These are phyloP conservation scores for Sclerotinia nivalis DNA, from an alignment of 2,329 filamentous ascomycete genomes.

Conservation along the genomic window DNA sequence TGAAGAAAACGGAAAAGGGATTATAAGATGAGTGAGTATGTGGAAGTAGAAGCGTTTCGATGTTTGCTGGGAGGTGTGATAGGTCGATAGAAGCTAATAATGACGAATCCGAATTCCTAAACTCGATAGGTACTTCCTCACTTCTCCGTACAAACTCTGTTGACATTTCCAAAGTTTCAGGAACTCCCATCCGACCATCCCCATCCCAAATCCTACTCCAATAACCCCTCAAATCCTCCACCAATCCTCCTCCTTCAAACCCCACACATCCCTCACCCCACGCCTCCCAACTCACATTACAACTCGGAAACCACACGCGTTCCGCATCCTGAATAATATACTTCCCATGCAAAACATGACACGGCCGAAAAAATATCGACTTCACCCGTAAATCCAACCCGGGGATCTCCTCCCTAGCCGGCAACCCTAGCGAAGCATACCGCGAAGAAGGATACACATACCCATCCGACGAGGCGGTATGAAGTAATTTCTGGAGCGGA, in stretches of 20 bases:
- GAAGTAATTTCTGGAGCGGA: slow-evolving; percentile 71
- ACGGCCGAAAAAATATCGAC: slow-evolving; percentile 75
- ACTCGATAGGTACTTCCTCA: slow-evolving; percentile 69
- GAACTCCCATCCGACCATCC: slow-evolving; percentile 11
- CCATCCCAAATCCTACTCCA: slow-evolving; percentile 20
- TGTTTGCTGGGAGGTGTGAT: background rate
- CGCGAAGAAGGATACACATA: slow-evolving; percentile 53
- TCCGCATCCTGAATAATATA: slow-evolving; percentile 72
- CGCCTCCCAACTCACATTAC: slow-evolving; percentile 84
- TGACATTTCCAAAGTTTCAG: background rate
- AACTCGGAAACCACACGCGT: slow-evolving; percentile 70
- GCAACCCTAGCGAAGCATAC: slow-evolving; percentile 67
- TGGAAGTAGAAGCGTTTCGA: slow-evolving; percentile 26
- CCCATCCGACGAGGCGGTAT: slow-evolving; percentile 64
- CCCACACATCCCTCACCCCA: slow-evolving; percentile 81
- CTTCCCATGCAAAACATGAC: slow-evolving; percentile 88
- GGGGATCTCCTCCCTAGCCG: slow-evolving; percentile 51
- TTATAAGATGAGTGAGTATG: slow-evolving; percentile 25
- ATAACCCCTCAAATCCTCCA: slow-evolving; percentile 44
- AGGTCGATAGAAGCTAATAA: slow-evolving; percentile 50
- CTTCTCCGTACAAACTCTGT: slow-evolving; percentile 41
- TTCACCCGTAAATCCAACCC: slow-evolving; percentile 71
- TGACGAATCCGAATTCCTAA: background rate
- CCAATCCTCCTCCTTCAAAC: slow-evolving; percentile 58
- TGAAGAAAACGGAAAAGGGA: slow-evolving; percentile 39